Percentiles rank a stretch among this genome's conserved stretches.
phyloP scores from a whole-genome alignment of 306 rosid genomes.

The Rosa rugosa region DNA sequence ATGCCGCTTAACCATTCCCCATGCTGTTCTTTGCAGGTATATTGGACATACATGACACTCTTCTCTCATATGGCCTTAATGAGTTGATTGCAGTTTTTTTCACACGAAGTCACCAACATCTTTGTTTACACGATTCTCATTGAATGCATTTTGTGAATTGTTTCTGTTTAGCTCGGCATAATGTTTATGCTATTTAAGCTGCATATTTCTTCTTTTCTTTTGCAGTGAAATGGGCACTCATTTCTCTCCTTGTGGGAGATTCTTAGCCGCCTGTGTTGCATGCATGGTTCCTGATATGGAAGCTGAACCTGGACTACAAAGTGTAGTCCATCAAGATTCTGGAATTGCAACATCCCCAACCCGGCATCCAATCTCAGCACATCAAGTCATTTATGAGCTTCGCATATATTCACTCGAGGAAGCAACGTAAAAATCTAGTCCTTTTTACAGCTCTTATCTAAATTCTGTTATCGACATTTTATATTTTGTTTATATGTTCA shows the following conservation, averaged over 20 bases:
- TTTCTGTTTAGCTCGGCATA: slow-evolving; percentile 24
- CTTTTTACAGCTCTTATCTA: slow-evolving; percentile 5
- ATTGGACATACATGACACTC: not conserved
- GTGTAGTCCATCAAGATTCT: slow-evolving; percentile 49
- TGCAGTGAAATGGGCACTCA: slow-evolving; percentile 99
- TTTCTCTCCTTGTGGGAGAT: slow-evolving; percentile 97
- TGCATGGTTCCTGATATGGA: slow-evolving; percentile 70
- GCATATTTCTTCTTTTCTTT: slow-evolving; percentile 20
- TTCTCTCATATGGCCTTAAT: slow-evolving; percentile 12
- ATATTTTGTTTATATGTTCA: not conserved
- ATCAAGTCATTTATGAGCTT: slow-evolving; percentile 75
- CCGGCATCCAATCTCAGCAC: slow-evolving; percentile 69
- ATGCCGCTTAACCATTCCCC: slow-evolving; percentile 73
- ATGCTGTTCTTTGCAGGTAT: slow-evolving; percentile 95
- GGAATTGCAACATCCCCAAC: slow-evolving; percentile 71
- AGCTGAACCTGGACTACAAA: slow-evolving; percentile 55
- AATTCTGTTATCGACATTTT: slow-evolving; percentile 1
- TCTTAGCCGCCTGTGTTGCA: slow-evolving; percentile 97
- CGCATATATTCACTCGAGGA: slow-evolving; percentile 73
- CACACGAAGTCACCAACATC: not conserved
- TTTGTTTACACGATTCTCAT: not conserved
- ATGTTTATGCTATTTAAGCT: slow-evolving; percentile 8
- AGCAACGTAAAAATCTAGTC: slow-evolving; percentile 55
- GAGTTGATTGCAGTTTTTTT: slow-evolving; percentile 14
- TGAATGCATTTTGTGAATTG: not conserved